Evolutionary conservation across 768 basidiomycete species (phyloP).

Genomic region (Xerocomellus amylosporus): DNA sequence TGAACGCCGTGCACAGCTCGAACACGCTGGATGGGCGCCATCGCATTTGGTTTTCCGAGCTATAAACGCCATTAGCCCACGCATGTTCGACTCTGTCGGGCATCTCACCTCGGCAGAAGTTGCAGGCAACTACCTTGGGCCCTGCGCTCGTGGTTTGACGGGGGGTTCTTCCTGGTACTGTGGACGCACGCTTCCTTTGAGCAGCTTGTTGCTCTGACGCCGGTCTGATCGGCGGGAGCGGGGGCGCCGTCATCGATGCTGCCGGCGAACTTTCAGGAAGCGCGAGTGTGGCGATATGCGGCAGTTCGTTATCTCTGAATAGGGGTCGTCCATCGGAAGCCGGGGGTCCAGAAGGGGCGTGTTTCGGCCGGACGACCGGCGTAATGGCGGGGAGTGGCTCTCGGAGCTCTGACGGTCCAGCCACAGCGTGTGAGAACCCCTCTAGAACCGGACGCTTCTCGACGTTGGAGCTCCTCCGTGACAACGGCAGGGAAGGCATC

Average conservation of each 20-base stretch:
- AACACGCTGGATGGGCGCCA: constrained; percentile 80
- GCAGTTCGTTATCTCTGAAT: constrained; percentile 63
- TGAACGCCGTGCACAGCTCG: constrained; percentile 75
- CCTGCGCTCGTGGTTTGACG: constrained; percentile 65
- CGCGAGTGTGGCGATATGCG: constrained; percentile 69
- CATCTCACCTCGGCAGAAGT: constrained; percentile 78
- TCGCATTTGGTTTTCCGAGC: constrained; percentile 90
- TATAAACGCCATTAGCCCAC: constrained; percentile 26
- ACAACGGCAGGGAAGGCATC: constrained; percentile 33
- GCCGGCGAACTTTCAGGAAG: constrained; percentile 56
- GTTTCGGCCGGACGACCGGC: constrained; percentile 34
- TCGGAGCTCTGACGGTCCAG: constrained; percentile 43
- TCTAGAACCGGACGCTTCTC: constrained; percentile 36
- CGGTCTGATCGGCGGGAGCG: constrained; percentile 61
- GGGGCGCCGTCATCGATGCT: constrained; percentile 57
- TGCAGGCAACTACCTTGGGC: constrained; percentile 85
- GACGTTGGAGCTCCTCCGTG: constrained; percentile 36
- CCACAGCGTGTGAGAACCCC: constrained; percentile 28
- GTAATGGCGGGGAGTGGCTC: constrained; percentile 40
- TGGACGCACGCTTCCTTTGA: constrained; percentile 67
- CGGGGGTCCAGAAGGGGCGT: constrained; percentile 21
- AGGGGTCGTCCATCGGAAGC: constrained; percentile 39
- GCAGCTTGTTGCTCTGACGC: constrained; percentile 66
- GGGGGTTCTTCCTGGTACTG: constrained; percentile 59
- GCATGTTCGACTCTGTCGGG: constrained; percentile 3